phyloP scores from a whole-genome alignment of 345 rosid species.

The Aquilaria malaccensis region DNA sequence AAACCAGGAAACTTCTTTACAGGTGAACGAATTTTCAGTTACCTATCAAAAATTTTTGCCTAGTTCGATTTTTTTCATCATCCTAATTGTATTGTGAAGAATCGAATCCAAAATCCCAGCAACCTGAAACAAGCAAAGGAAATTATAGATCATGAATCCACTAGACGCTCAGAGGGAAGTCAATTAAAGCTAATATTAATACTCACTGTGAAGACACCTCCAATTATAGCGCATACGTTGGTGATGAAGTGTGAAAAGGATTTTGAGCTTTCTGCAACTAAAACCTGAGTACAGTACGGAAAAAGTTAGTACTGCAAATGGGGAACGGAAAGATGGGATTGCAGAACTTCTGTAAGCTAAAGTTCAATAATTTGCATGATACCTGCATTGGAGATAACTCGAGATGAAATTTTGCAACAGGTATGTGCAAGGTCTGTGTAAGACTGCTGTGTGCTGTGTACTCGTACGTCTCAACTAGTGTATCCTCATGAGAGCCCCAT shows the following conservation, averaged over 20 bases:
- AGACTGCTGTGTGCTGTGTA: constrained; percentile 97
- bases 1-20: constrained; percentile 5
- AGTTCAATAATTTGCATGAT: constrained; percentile 2
- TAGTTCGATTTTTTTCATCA: constrained; percentile 86
- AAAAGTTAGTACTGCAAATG: background rate
- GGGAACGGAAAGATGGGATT: background rate
- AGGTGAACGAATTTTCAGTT: constrained; percentile 1
- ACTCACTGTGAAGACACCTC: constrained; percentile 98
- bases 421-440: constrained; percentile 61
- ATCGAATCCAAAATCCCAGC: constrained; percentile 93
- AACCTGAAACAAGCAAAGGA: constrained; percentile 45
- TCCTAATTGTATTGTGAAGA: constrained; percentile 68
- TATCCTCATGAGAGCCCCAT: constrained; percentile 32
- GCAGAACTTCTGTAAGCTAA: background rate
- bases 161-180: background rate
- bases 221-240: constrained; percentile 91
- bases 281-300: constrained; percentile 42
- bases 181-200: background rate
- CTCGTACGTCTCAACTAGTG: constrained; percentile 76
- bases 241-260: constrained; percentile 95
- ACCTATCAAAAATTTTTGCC: constrained; percentile 82
- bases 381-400: constrained; percentile 99
- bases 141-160: background rate
- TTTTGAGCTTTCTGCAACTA: constrained; percentile 68
- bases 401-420: constrained; percentile 81